These are phyloP conservation scores for Paramicrosporidium saccamoebae DNA, from an alignment of 371 early-diverging fungal genomes.

Conservation along the genomic window DNA sequence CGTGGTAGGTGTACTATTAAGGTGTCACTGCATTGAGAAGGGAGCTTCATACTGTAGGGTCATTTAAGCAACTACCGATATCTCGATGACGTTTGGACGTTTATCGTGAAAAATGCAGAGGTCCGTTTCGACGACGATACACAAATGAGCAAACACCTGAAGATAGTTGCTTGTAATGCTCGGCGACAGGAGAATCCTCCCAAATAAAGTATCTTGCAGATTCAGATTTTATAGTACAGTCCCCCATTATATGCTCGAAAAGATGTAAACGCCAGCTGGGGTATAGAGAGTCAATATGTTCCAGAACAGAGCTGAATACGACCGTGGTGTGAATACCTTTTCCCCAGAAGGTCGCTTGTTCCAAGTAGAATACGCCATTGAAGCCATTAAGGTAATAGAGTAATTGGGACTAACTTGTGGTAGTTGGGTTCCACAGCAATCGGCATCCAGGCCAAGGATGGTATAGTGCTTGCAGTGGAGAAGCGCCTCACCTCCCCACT, in stretches of 20 bases:
- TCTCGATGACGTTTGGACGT: conserved; percentile 89
- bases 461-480: conserved; percentile 80
- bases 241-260: no score
- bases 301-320: conserved; percentile 64
- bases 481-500: conserved; percentile 74
- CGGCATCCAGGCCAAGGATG: conserved; percentile 73
- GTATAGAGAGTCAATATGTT: no score
- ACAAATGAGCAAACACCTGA: conserved; percentile 45
- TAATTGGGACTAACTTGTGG: not conserved
- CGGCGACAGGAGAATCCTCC: conserved; percentile 13
- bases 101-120: conserved; percentile 47
- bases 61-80: conserved; percentile 56
- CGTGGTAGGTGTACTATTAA: not conserved
- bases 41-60: conserved; percentile 21
- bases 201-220: no score
- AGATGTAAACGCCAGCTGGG: no score
- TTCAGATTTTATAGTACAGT: no score
- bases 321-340: conserved; percentile 93
- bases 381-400: conserved; percentile 68
- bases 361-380: conserved; percentile 96
- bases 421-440: conserved; percentile 86
- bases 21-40: not conserved
- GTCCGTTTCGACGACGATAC: conserved; percentile 54
- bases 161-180: conserved; percentile 59
- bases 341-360: conserved; percentile 93